Evolutionary conservation across 257 asterid genomes (phyloP).

Genomic region (Jaltomata sinuosa): DNA sequence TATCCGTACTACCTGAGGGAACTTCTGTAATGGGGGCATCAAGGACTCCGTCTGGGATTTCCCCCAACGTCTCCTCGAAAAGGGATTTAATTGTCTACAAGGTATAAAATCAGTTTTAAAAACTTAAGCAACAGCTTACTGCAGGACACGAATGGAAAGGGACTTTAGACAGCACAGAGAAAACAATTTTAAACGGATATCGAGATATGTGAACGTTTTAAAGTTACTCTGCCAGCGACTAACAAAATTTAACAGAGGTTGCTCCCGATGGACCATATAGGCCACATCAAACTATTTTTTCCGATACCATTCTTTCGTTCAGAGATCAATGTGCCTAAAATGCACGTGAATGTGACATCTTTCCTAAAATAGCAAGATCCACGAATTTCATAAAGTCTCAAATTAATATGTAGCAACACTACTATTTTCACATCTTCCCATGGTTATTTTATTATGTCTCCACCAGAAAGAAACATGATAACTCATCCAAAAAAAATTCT

Average conservation of each 20-base stretch:
- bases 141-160: not conserved
- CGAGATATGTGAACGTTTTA: not conserved
- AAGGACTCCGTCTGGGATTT: slow-evolving; percentile 65
- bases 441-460: not conserved
- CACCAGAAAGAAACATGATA: not conserved
- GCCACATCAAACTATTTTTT: not conserved
- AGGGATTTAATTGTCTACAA: slow-evolving; percentile 61
- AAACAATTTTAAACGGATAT: not conserved
- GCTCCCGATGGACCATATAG: not conserved
- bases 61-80: slow-evolving; percentile 61
- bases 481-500: not conserved
- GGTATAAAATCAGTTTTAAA: slow-evolving; percentile 1
- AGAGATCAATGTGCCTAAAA: not conserved
- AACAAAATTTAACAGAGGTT: not conserved
- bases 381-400: not conserved
- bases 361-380: not conserved
- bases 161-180: not conserved
- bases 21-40: slow-evolving; percentile 50
- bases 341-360: not conserved
- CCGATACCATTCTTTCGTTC: not conserved
- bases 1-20: slow-evolving; percentile 25
- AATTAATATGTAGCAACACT: not conserved
- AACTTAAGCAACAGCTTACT: not conserved
- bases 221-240: not conserved
- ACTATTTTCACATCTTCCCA: not conserved